Evolutionary conservation across 1,139 yeast species (phyloP).

Genomic region (Diutina scorzettiae): DNA sequence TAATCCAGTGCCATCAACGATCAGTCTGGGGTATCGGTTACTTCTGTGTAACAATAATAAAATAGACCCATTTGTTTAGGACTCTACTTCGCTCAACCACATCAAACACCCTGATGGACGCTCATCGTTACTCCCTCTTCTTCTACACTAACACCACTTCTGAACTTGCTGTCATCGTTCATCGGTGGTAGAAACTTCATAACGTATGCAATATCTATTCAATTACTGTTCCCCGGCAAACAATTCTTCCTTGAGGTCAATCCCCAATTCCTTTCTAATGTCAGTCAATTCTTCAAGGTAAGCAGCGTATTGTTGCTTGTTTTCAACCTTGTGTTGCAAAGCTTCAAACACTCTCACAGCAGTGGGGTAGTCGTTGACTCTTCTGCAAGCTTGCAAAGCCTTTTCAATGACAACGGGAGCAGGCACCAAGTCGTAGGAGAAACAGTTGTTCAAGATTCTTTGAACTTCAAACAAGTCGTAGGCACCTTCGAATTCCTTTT

Average conservation of each 20-base stretch:
- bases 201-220: not conserved
- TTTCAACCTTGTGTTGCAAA: constrained; percentile 90
- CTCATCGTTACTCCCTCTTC: too few relatives aligned
- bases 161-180: too few relatives aligned
- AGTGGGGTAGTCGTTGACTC: constrained; percentile 97
- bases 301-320: constrained; percentile 85
- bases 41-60: too few relatives aligned
- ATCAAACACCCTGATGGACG: too few relatives aligned
- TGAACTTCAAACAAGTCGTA: constrained; percentile 97
- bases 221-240: constrained; percentile 21
- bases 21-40: too few relatives aligned
- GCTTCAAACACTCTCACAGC: constrained; percentile 97
- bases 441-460: constrained; percentile 80
- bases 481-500: constrained; percentile 95
- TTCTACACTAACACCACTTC: too few relatives aligned
- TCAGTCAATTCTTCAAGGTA: constrained; percentile 91
- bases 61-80: too few relatives aligned
- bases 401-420: constrained; percentile 93
- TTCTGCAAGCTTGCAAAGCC: constrained; percentile 96
- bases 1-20: too few relatives aligned
- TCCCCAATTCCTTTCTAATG: constrained; percentile 83
- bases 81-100: too few relatives aligned
- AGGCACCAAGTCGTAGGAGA: constrained; percentile 96
- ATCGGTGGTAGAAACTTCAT: too few relatives aligned
- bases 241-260: constrained; percentile 88